Conservation (phyloP, 148 eudicot genomes). For the Drosera capensis region DNA sequence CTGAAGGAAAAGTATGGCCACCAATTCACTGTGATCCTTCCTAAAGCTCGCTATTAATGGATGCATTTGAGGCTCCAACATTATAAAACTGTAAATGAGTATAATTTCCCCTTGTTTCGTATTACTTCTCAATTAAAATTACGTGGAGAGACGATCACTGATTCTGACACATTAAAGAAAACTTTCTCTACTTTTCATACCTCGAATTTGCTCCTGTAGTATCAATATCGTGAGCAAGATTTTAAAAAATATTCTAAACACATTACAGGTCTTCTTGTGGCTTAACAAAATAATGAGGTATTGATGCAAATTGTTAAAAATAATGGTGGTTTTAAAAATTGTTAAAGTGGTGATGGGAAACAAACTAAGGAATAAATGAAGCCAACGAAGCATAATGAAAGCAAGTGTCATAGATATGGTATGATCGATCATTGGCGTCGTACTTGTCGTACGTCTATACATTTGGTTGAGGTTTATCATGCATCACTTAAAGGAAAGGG, state of each 20-base stretch:
- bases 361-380: no score
- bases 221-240: background rate
- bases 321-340: no score
- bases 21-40: background rate
- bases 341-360: no score
- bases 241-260: background rate
- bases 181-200: background rate
- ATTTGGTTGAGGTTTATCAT: no score
- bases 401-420: no score
- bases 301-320: background rate
- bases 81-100: background rate
- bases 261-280: background rate
- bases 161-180: background rate
- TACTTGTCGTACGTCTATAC: no score
- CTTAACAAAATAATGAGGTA: background rate
- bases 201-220: background rate
- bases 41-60: background rate
- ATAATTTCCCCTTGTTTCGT: background rate
- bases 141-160: background rate
- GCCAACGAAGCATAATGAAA: no score
- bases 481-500: no score
- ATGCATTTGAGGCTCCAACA: background rate
- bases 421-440: no score
- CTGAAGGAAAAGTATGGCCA: background rate
- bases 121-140: slow-evolving; percentile 1